Conservation (phyloP, 768 basidiomycete genomes). For the Xanthoconium purpureum region DNA sequence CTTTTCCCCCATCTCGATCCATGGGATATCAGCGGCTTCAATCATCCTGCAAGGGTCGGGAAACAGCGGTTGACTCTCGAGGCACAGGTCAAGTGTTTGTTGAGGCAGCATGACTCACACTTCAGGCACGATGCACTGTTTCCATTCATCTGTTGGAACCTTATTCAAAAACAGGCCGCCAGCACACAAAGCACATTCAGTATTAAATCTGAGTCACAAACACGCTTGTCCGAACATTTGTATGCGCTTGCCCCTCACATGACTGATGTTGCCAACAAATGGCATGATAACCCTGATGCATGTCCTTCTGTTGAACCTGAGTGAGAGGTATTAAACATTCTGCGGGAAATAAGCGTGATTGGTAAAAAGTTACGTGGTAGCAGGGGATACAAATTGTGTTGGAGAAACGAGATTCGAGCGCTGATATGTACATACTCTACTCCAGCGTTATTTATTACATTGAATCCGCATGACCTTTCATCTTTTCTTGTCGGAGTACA, state of each 20-base stretch:
- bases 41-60: not conserved
- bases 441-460: not conserved
- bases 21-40: not conserved
- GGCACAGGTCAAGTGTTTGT: not conserved
- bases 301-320: too few species aligned
- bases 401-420: not conserved
- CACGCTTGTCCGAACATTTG: not conserved
- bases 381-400: not conserved
- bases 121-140: not conserved
- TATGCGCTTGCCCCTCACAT: not conserved
- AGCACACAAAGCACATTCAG: not conserved
- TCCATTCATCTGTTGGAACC: not conserved
- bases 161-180: not conserved
- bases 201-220: not conserved
- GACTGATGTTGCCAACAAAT: not conserved
- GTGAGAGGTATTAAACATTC: too few species aligned
- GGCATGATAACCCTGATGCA: not conserved
- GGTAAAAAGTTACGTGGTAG: too few species aligned
- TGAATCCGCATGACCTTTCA: not conserved
- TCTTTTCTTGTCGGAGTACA: not conserved
- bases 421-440: too few species aligned
- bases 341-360: too few species aligned
- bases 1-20: not conserved
- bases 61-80: not conserved
- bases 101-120: not conserved